These are phyloP conservation scores for Capronia epimyces DNA, from an alignment of 2,329 filamentous ascomycete genomes.

Conservation along the genomic window DNA sequence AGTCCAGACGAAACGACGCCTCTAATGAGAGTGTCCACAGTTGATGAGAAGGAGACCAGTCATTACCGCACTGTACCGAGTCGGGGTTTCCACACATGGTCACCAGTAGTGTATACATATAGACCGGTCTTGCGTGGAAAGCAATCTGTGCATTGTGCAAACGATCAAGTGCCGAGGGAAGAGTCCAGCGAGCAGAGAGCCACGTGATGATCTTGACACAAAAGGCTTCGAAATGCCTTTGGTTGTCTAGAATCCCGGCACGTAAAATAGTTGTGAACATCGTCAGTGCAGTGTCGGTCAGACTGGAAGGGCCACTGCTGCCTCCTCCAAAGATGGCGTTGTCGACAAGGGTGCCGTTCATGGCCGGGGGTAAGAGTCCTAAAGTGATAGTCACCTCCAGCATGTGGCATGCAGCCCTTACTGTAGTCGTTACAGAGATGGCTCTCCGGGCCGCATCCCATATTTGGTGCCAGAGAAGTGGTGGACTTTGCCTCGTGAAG, in stretches of 20 bases:
- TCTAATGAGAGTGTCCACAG: constrained; percentile 9
- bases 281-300: constrained; percentile 72
- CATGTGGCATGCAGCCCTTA: constrained; percentile 21
- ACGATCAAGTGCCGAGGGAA: constrained; percentile 60
- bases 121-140: constrained; percentile 59
- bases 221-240: constrained; percentile 63
- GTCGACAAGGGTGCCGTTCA: constrained; percentile 12
- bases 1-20: constrained; percentile 7
- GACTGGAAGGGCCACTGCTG: constrained; percentile 68
- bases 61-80: background rate
- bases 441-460: constrained; percentile 21
- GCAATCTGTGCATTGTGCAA: constrained; percentile 61
- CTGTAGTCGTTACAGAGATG: constrained; percentile 10
- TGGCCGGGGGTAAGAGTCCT: constrained; percentile 5
- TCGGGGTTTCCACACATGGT: constrained; percentile 55
- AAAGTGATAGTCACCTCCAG: constrained; percentile 15
- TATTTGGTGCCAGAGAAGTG: constrained; percentile 17
- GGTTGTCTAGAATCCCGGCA: constrained; percentile 54
- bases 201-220: constrained; percentile 71
- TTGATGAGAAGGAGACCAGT: constrained; percentile 18
- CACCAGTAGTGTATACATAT: constrained; percentile 63
- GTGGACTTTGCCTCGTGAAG: background rate
- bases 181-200: constrained; percentile 76
- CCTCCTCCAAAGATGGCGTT: constrained; percentile 49
- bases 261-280: constrained; percentile 67